Evolutionary conservation across 2,329 filamentous ascomycete genomes (phyloP), one percentile per base, ranked within the genome.

Genomic region (Geosmithia putterillii): DNA sequence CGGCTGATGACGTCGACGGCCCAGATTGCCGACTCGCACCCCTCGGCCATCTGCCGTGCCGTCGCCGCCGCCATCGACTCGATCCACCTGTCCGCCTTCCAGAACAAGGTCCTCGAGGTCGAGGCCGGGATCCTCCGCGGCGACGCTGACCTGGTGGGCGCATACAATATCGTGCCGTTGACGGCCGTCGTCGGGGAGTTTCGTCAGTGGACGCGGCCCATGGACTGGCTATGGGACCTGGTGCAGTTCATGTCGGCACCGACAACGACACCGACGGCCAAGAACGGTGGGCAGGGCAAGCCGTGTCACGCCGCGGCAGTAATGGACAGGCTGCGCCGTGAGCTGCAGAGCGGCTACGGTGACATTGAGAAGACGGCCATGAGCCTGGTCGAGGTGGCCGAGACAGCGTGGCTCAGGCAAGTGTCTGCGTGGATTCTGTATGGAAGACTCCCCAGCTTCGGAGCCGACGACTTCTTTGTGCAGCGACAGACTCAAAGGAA

Each of bases 381-480:
- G 48, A 77, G 81, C 46, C 66, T 96, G 32, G 74, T 86, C n/a
- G 74, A 69, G 14, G 73, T 86, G 19, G 89, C 88, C 0, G 90
- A 98, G 64, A 83, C 77, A 23, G 84, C 89, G 8, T 98, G 92
- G 92, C 67, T 96, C 55, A 85, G 87, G 59, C 88, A 95, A 56
- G 72, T 94, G 10, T 85, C 87, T 4, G 84, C 85, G 21, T 98
- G 90, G 90, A 73, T 96, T 8, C 64, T 96, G 14, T 94, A 95
- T 58, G 92, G 92, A 5, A 79, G 83, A 42, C 64, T 95, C 45
- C 89, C 90, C 1, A 74, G 73, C 14, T 81, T 86, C 57, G 87
- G 86, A 3, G 74, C 72, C 5, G 72, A 76, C n/a, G 90, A 96
- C 61, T 96, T 96, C 58, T 95, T 95, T 57, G 77, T 96, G 25